Base-by-base conservation (phyloP, 1,284 basidiomycete genomes). In the Papiliotrema terrestris region DNA sequence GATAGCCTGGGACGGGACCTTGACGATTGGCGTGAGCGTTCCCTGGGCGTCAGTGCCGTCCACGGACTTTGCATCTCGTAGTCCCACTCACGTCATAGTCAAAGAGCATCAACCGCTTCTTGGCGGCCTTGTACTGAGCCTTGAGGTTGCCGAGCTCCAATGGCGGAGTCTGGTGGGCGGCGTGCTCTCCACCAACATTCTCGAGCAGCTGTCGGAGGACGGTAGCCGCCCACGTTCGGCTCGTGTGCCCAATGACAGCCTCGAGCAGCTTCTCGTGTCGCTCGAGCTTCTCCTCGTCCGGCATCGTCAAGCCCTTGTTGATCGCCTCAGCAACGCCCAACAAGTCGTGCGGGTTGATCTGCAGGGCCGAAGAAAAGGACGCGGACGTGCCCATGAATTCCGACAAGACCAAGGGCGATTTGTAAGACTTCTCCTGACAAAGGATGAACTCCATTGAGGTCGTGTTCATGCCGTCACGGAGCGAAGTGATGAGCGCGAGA, bases 401-500 rank as follows among this genome's bases (percentile, higher is more conserved):
- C 69, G 89, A 92, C 45, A 98, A 80, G 54, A 98, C 89, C 52
- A 95, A 0, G 89, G 69, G 92, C 52, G 87, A 90, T 77, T 86
- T 86, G 72, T 86, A 66, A 55, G 76, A 88, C 62, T 81, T 83
- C 65, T 89, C 83, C 78, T 98, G 95, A 52, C 92, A 93, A 58
- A 98, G 87, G 46, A 96, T 89, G 77, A 91, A 98, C 78, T 98
- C 95, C 94, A 98, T 98, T 48, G 85, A 87, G 0, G 93, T 98
- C 9, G 96, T 98, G 81, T 98, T 98, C 95, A 98, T 98, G 9
- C 95, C 95, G 71, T 98, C 95, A 29, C 95, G 86, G 8, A 98
- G 83, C 0, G 92, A 92, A 0, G 95, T 98, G 76, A 98, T 96
- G 25, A 98, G 86, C 8, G 89, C 94, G 22, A 98, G 82, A 75